phyloP scores from a whole-genome alignment of 192 early-diverging fungal genomes.

The Umbelopsis isabellina region DNA sequence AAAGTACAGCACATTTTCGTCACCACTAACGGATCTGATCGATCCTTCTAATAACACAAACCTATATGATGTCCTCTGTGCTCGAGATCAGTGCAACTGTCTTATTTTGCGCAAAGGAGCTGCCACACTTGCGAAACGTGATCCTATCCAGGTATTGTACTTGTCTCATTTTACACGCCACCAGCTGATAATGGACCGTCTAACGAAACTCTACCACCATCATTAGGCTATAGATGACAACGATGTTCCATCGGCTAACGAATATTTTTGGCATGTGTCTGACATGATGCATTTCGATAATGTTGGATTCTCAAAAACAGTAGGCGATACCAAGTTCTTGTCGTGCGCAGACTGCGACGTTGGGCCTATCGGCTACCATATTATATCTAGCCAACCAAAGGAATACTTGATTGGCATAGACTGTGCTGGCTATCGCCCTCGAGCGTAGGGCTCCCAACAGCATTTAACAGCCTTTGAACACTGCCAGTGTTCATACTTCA shows the following conservation, averaged over 20 bases:
- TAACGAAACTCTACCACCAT: background rate
- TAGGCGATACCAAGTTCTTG: constrained; percentile 61
- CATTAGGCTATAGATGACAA: constrained; percentile 26
- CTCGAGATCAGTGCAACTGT: constrained; percentile 49
- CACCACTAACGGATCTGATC: constrained; percentile 7
- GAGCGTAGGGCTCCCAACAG: background rate
- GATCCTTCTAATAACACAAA: constrained; percentile 5
- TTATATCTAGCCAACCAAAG: constrained; percentile 44
- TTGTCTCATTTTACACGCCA: background rate
- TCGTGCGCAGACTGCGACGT: constrained; percentile 79
- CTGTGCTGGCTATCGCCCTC: constrained; percentile 57
- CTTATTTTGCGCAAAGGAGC: constrained; percentile 48
- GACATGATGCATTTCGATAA: constrained; percentile 82
- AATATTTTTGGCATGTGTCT: constrained; percentile 59
- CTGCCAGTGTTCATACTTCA: too few species aligned
- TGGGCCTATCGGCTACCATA: constrained; percentile 73
- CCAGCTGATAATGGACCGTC: background rate
- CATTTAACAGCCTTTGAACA: too few species aligned
- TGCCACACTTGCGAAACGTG: constrained; percentile 49
- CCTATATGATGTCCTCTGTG: constrained; percentile 51
- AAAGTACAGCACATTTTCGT: background rate
- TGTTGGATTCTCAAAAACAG: constrained; percentile 67
- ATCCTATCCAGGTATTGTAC: constrained; percentile 45
- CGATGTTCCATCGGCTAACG: constrained; percentile 17
- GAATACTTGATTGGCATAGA: constrained; percentile 66